Conservation (phyloP, 305 asterid species). For the Solanum chacoense region DNA sequence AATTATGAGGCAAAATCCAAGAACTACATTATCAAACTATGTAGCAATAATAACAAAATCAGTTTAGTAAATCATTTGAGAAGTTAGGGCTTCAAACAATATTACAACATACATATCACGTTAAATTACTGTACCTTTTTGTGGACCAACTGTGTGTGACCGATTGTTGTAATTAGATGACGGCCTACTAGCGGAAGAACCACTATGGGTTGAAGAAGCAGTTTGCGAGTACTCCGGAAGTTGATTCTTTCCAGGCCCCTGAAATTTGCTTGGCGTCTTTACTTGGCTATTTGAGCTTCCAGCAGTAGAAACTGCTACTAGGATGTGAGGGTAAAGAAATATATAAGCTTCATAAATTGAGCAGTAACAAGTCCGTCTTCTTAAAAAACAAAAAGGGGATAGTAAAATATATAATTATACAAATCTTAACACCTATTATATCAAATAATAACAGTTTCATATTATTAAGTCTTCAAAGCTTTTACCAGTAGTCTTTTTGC, state of each 20-base stretch:
- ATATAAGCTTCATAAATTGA: background rate
- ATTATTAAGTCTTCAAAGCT: constrained; percentile 17
- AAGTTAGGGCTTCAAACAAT: background rate
- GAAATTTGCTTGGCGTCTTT: constrained; percentile 30
- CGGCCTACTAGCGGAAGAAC: constrained; percentile 53
- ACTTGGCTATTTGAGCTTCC: constrained; percentile 30
- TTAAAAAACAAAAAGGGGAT: constrained; percentile 7
- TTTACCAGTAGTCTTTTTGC: constrained; percentile 35
- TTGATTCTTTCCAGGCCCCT: constrained; percentile 46
- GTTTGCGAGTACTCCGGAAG: constrained; percentile 33
- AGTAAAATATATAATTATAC: constrained; percentile 8
- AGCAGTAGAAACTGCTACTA: constrained; percentile 37
- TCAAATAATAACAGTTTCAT: constrained; percentile 7
- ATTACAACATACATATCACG: constrained; percentile 1
- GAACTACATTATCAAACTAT: background rate
- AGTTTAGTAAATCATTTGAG: background rate
- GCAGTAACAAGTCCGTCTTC: background rate
- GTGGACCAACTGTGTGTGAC: constrained; percentile 51
- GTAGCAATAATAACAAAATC: background rate
- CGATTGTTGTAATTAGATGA: constrained; percentile 62
- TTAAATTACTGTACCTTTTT: constrained; percentile 42
- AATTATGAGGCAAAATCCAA: background rate
- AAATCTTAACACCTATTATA: background rate
- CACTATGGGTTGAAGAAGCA: constrained; percentile 33
- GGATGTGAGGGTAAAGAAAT: background rate